These are phyloP conservation scores for Lachnellula cervina DNA, from an alignment of 2,329 filamentous ascomycete species.

Conservation along the genomic window DNA sequence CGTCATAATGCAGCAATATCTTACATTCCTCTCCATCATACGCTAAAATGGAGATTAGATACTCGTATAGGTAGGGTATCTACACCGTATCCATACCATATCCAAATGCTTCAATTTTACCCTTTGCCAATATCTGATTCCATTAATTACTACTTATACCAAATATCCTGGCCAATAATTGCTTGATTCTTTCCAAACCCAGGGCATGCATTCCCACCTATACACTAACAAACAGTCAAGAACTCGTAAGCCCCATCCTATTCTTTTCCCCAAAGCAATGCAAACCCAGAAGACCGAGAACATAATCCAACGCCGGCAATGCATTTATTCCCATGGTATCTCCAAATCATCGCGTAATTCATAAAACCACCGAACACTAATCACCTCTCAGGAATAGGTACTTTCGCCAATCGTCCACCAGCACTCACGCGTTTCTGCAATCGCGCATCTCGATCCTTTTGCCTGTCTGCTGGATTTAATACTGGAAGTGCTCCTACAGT, in stretches of 20 bases:
- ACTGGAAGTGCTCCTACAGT: conserved; percentile 57
- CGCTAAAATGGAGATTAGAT: too few species aligned
- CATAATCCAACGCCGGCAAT: conserved; percentile 29
- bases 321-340: conserved; percentile 30
- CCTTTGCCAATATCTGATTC: background rate
- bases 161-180: background rate
- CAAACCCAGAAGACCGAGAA: conserved; percentile 7
- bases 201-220: background rate
- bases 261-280: conserved; percentile 12
- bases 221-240: background rate
- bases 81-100: background rate
- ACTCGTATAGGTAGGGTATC: too few species aligned
- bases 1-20: too few species aligned
- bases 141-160: background rate
- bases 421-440: conserved; percentile 77
- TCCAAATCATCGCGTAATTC: conserved; percentile 27
- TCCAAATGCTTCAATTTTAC: background rate
- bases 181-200: background rate
- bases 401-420: conserved; percentile 61
- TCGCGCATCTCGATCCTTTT: conserved; percentile 61
- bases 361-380: conserved; percentile 13
- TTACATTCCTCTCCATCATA: too few species aligned
- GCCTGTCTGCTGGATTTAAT: conserved; percentile 45
- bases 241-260: background rate
- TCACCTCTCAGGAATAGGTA: conserved; percentile 29